These are phyloP conservation scores for Discostella pseudostelligera DNA, from an alignment of 108 stramenopile genomes.

Conservation along the genomic window DNA sequence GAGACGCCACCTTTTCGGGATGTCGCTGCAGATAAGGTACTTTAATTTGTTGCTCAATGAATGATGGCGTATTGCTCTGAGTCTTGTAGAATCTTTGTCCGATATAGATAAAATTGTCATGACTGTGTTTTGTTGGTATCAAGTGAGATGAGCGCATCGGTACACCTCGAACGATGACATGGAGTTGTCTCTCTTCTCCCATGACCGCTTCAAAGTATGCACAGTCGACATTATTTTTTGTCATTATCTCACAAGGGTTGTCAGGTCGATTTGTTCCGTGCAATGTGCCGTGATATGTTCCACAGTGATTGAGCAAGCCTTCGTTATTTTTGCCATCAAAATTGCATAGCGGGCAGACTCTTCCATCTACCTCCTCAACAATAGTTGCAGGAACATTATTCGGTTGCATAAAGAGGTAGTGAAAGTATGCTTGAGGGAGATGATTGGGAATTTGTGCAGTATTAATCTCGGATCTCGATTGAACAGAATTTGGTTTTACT, in stretches of 20 bases:
- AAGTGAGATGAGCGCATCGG: conserved; percentile 10
- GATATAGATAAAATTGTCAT: conserved; percentile 18
- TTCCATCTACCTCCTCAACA: conserved; percentile 17
- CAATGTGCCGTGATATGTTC: conserved; percentile 25
- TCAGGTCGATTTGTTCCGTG: neutral
- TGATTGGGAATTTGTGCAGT: neutral
- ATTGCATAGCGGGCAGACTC: conserved; percentile 28
- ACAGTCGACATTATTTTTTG: conserved; percentile 1
- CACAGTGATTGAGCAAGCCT: conserved; percentile 24
- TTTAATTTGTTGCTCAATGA: neutral
- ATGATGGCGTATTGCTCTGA: neutral
- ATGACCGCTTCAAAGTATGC: conserved; percentile 20
- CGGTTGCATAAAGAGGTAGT: conserved; percentile 27
- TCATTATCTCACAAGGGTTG: neutral
- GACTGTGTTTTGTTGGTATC: neutral
- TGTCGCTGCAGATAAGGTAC: conserved; percentile 17
- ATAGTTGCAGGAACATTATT: conserved; percentile 16
- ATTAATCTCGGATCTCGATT: neutral
- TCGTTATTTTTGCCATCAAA: conserved; percentile 29
- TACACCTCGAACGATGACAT: conserved; percentile 20
- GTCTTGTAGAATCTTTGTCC: neutral
- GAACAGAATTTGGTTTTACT: no score
- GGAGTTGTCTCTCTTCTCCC: conserved; percentile 26
- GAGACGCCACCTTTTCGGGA: conserved; percentile 7
- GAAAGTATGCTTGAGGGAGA: conserved; percentile 26